These are phyloP conservation scores for Aspergillus pseudoterreus DNA, from an alignment of 2,329 filamentous ascomycete genomes.

Conservation along the genomic window DNA sequence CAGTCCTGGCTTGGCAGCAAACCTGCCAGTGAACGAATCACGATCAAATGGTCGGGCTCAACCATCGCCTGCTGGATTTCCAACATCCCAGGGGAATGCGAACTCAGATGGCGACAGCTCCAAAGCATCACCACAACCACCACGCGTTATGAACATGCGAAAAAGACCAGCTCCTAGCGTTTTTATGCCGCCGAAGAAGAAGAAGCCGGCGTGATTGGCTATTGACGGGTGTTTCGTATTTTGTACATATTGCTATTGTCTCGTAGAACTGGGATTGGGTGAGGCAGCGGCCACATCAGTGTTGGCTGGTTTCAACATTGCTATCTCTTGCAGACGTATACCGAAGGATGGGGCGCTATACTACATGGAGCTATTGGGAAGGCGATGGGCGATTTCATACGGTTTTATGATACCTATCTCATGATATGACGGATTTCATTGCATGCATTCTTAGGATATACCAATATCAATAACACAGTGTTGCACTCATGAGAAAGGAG, in stretches of 20 bases:
- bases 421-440: too few relatives aligned
- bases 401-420: too few relatives aligned
- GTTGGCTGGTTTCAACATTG: not conserved
- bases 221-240: not conserved
- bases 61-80: not conserved
- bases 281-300: not conserved
- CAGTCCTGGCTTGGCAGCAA: not conserved
- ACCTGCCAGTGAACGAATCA: too few relatives aligned
- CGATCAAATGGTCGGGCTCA: not conserved
- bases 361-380: too few relatives aligned
- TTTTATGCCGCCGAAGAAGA: slow-evolving; percentile 31
- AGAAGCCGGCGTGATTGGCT: slow-evolving; percentile 17
- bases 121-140: slow-evolving; percentile 9
- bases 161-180: slow-evolving; percentile 29
- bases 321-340: not conserved
- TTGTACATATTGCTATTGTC: not conserved
- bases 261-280: not conserved
- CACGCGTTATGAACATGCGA: slow-evolving; percentile 22
- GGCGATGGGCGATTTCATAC: too few relatives aligned
- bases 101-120: slow-evolving; percentile 5
- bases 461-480: too few relatives aligned
- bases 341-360: not conserved
- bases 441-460: too few relatives aligned
- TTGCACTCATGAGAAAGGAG: too few relatives aligned
- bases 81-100: slow-evolving; percentile 1